Base-by-base conservation (phyloP, 2,329 filamentous ascomycete genomes). In the Chrysosphaeria jannelii region DNA sequence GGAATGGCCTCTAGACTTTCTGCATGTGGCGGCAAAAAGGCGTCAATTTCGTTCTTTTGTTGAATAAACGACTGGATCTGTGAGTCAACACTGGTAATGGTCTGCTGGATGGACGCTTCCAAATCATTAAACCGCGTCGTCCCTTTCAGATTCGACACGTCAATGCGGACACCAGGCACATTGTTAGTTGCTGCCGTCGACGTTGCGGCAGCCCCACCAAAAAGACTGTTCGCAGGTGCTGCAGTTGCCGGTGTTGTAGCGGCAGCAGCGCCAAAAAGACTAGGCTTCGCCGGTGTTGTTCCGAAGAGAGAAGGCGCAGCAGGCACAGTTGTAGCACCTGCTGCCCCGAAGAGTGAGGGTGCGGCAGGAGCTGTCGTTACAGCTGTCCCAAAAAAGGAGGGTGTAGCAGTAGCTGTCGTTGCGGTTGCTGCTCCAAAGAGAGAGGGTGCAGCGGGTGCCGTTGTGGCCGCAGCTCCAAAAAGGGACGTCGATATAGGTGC, bases 101-200 rank as follows among this genome's bases (percentile, higher is more conserved):
- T 50, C 30, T 64, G 60, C 38, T 89, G 76, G 10, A 90, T 51
- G 14, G 74, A 63, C 33, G 81, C 70, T 29, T 72, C 63, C 14
- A 90, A 65, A 42, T 90, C 81, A 39, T 78, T 75, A 49, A 85
- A 91, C 30, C 85, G 74, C 4, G 78, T 90, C 1, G 79, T 89
- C 10, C 71, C 69, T 24, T 76, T 64, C 29, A 93, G 51, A 38
- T 72, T 74, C 34, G 60, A 60, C 24, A 72, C 46, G 42, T 85
- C 72, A 35, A 89, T 71, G 36, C 71, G 67, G 10, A 76, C 69
- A 10, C 70, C 74, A 1, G 68, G 64, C 10, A 66, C 53, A 9
- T 49, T 18, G 7, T 7, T n/a, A 18, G 16, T 7, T 57, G 53
- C 31, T 57, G 53, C 23, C 51, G 54, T 28, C 48, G 44, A 11